Conservation (phyloP, 1,284 basidiomycete species). For the Ustilago curta region DNA sequence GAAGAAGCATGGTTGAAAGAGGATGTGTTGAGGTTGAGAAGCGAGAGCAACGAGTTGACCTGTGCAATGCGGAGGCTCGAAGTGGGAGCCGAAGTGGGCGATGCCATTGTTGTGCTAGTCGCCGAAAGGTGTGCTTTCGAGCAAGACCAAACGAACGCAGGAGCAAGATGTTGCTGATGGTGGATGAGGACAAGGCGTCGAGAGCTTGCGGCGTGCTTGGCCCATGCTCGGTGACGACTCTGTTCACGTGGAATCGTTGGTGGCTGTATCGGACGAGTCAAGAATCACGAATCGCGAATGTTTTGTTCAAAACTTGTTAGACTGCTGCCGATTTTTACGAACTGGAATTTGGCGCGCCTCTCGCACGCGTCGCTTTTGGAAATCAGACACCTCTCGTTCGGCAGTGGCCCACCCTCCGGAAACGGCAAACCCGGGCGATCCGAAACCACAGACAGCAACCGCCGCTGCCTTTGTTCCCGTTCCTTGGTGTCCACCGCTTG, state of each 20-base stretch:
- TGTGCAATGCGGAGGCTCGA: conserved; percentile 60
- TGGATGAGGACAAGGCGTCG: neutral
- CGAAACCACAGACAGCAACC: neutral
- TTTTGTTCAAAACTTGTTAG: neutral
- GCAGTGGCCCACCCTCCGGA: neutral
- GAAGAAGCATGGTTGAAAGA: conserved; percentile 47
- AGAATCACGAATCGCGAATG: no score
- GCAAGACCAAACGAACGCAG: neutral
- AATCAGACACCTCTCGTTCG: neutral
- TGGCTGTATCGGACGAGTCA: conserved; percentile 4
- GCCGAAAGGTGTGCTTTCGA: neutral
- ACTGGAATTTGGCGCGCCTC: neutral
- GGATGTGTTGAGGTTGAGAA: conserved; percentile 66
- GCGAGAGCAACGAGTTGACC: conserved; percentile 60
- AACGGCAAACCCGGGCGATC: conserved; percentile 1
- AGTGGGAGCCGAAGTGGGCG: conserved; percentile 21
- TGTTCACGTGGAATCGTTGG: conserved; percentile 1
- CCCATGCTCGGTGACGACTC: conserved; percentile 1
- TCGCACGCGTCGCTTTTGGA: conserved; percentile 3
- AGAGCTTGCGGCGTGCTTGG: conserved; percentile 1
- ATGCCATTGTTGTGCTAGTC: conserved; percentile 19
- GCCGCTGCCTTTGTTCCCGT: no score
- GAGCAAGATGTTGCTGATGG: neutral
- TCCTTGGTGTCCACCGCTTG: neutral
- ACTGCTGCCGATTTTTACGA: neutral